Percentiles rank a stretch among this genome's conserved stretches.
These are phyloP conservation scores for Pseudogymnoascus sp. DNA, from an alignment of 2,329 filamentous ascomycete species.

Conservation along the genomic window DNA sequence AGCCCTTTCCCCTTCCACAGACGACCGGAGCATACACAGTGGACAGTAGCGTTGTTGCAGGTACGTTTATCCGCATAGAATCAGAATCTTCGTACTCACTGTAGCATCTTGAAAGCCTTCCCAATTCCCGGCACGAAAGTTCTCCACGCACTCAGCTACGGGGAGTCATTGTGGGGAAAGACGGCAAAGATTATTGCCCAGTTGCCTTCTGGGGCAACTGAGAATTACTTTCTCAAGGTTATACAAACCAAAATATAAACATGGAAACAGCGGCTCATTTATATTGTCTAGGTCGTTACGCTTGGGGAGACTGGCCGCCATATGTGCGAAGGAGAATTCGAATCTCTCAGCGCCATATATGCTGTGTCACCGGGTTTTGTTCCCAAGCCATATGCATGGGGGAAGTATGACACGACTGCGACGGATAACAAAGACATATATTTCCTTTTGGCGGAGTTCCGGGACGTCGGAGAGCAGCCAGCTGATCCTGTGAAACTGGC, in stretches of 20 bases:
- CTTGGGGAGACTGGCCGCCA: neutral
- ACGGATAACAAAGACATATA: conserved; percentile 11
- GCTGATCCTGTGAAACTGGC: conserved; percentile 21
- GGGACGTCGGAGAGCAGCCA: conserved; percentile 22
- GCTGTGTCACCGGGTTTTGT: conserved; percentile 13
- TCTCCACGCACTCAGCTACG: neutral
- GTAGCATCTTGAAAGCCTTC: neutral
- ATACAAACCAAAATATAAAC: neutral
- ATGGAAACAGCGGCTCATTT: neutral
- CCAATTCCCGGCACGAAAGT: neutral
- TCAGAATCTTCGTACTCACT: neutral
- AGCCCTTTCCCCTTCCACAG: neutral
- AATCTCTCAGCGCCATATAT: conserved; percentile 12
- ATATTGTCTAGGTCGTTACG: neutral
- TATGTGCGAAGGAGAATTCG: neutral
- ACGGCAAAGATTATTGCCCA: neutral
- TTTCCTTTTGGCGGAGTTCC: conserved; percentile 26
- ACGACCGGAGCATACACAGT: neutral
- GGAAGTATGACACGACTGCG: conserved; percentile 11
- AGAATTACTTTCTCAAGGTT: neutral
- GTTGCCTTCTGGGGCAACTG: neutral
- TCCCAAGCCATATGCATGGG: conserved; percentile 16
- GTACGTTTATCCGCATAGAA: neutral
- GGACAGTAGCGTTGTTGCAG: neutral
- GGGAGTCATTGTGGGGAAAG: neutral